Evolutionary conservation across 2,329 filamentous ascomycete genomes (phyloP).

Genomic region (Paecilomyces sp.): DNA sequence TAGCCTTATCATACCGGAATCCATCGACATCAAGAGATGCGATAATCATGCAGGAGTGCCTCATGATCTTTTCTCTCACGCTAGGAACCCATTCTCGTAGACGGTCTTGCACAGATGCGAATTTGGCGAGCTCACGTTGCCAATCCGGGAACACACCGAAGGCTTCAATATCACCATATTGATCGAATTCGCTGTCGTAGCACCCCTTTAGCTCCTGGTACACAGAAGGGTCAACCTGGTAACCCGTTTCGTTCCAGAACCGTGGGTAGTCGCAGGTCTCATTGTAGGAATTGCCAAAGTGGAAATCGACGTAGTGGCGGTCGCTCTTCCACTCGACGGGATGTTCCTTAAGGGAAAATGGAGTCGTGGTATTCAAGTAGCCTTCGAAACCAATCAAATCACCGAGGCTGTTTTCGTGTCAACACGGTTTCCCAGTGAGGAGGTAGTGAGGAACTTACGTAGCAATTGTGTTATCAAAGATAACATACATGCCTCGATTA

Average conservation of each 20-base stretch:
- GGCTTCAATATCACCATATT: constrained; percentile 57
- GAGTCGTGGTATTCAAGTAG: constrained; percentile 51
- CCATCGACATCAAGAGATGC: constrained; percentile 59
- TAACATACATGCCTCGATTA: constrained; percentile 55
- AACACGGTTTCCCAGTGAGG: not conserved
- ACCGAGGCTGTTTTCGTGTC: constrained; percentile 38
- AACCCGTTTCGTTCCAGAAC: constrained; percentile 55
- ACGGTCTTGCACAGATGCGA: constrained; percentile 61
- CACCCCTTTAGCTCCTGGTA: constrained; percentile 46
- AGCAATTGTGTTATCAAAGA: constrained; percentile 59
- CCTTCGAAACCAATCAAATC: constrained; percentile 58
- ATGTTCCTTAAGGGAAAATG: constrained; percentile 51
- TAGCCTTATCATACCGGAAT: constrained; percentile 60
- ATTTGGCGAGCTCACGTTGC: constrained; percentile 58
- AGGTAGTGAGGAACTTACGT: constrained; percentile 38
- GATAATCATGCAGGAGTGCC: constrained; percentile 58
- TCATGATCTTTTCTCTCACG: constrained; percentile 51
- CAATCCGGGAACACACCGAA: constrained; percentile 59
- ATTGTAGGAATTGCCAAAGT: constrained; percentile 47
- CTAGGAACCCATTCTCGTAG: constrained; percentile 57
- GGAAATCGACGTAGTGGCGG: constrained; percentile 53
- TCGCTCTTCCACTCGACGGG: constrained; percentile 50
- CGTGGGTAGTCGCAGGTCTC: constrained; percentile 51
- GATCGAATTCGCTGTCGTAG: constrained; percentile 58
- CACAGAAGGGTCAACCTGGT: constrained; percentile 41